Conservation (phyloP, 306 rosid genomes). For the Vachellia pachyceras region DNA sequence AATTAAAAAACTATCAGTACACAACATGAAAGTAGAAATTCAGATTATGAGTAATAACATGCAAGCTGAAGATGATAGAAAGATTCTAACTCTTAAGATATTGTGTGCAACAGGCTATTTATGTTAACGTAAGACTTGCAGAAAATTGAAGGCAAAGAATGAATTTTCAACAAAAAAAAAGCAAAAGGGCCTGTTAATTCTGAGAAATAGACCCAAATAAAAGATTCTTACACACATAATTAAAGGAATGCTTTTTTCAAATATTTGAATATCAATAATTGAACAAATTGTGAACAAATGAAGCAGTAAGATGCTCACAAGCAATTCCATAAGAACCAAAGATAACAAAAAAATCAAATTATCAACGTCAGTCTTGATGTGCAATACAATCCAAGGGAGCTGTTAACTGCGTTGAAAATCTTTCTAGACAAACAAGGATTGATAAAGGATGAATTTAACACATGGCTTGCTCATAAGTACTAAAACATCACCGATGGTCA, state of each 20-base stretch:
- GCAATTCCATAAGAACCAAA: neutral
- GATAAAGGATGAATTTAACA: neutral
- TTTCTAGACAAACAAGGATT: slow-evolving; percentile 22
- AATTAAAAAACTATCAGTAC: slow-evolving; percentile 15
- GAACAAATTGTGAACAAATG: neutral
- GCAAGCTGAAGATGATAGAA: neutral
- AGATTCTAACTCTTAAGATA: slow-evolving; percentile 7
- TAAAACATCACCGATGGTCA: neutral
- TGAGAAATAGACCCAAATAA: neutral
- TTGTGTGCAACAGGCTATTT: neutral
- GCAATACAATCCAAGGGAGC: slow-evolving; percentile 14
- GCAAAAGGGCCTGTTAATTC: neutral
- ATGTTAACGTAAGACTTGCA: too few species aligned
- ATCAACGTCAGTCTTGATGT: slow-evolving; percentile 8
- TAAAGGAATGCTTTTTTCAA: neutral
- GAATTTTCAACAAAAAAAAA: slow-evolving; percentile 13
- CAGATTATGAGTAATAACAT: neutral
- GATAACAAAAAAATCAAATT: neutral
- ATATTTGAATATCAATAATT: neutral
- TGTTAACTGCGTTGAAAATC: slow-evolving; percentile 15
- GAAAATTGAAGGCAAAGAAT: too few species aligned
- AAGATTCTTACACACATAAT: neutral
- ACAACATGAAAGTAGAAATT: slow-evolving; percentile 4
- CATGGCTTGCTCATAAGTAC: neutral
- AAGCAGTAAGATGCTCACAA: neutral